A percentile compares a stretch with the other conserved stretches of the same genome.
Conservation (phyloP, 768 basidiomycete species). For the Boletus rufocinnamomeus region DNA sequence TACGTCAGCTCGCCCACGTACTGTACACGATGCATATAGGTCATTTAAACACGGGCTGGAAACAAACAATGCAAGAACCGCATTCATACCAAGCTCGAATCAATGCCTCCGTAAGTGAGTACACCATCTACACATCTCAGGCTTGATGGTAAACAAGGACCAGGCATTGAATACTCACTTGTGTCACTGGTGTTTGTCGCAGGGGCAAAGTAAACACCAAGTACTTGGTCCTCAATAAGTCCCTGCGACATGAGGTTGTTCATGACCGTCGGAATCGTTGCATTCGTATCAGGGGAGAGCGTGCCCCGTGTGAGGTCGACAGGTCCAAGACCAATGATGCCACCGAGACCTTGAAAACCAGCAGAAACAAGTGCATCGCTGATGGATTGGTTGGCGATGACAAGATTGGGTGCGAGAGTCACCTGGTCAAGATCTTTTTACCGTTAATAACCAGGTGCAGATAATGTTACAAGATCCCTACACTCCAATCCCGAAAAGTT, state of each 20-base stretch:
- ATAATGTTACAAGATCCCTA: background rate
- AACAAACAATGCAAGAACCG: background rate
- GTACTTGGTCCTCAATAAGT: constrained; percentile 16
- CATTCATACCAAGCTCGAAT: constrained; percentile 19
- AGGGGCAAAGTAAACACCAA: constrained; percentile 29
- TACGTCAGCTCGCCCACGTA: constrained; percentile 27
- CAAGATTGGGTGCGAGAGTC: constrained; percentile 25
- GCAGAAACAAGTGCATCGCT: constrained; percentile 20
- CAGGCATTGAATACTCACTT: constrained; percentile 5
- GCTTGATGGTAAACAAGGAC: background rate
- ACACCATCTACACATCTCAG: constrained; percentile 24
- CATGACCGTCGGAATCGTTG: constrained; percentile 27
- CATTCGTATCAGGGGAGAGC: background rate
- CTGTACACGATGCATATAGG: constrained; percentile 4
- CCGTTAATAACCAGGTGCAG: background rate
- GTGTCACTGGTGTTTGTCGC: constrained; percentile 15
- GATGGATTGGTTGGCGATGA: constrained; percentile 34
- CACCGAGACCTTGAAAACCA: constrained; percentile 26
- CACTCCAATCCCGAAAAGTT: constrained; percentile 38
- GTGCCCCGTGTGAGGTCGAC: constrained; percentile 18
- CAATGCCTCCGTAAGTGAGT: constrained; percentile 30
- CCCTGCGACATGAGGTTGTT: constrained; percentile 27
- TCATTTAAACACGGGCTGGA: no score
- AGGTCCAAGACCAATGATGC: constrained; percentile 33
- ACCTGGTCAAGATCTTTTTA: constrained; percentile 29